Conservation (phyloP, 1,284 basidiomycete genomes). For the Ceratobasidium sp. region DNA sequence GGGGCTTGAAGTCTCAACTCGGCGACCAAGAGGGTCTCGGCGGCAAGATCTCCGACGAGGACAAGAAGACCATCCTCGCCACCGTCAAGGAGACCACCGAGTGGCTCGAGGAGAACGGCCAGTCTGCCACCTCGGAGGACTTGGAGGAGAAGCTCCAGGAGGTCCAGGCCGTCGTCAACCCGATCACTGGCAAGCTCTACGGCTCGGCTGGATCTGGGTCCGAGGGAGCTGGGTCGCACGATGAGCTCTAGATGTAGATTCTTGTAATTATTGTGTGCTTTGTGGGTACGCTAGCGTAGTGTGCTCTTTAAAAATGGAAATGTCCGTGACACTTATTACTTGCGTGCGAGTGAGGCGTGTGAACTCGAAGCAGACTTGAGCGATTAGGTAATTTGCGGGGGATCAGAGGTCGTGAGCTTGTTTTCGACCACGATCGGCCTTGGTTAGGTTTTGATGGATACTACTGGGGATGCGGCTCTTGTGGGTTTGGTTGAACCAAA, state of each 20-base stretch:
- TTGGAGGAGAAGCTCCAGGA: conserved; percentile 88
- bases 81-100: conserved; percentile 88
- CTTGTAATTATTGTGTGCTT: conserved; percentile 2
- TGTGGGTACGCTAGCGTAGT: conserved; percentile 9
- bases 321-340: neutral
- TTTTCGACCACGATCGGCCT: too few relatives aligned
- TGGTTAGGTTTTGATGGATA: too few relatives aligned
- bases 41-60: conserved; percentile 83
- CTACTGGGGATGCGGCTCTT: too few relatives aligned
- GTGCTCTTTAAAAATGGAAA: neutral
- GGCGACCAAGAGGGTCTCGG: conserved; percentile 88
- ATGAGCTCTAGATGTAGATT: conserved; percentile 27
- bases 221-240: conserved; percentile 23
- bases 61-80: conserved; percentile 86
- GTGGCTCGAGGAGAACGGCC: conserved; percentile 88
- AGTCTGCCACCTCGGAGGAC: conserved; percentile 80
- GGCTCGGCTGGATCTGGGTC: conserved; percentile 33
- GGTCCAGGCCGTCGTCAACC: conserved; percentile 73
- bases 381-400: too few relatives aligned
- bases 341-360: neutral
- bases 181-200: conserved; percentile 85
- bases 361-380: neutral
- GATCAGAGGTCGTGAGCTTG: too few relatives aligned
- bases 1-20: conserved; percentile 85
- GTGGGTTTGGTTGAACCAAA: too few relatives aligned